Evolutionary conservation across 495 filamentous ascomycete species (phyloP).

Genomic region (Jackrogersella multiformis): DNA sequence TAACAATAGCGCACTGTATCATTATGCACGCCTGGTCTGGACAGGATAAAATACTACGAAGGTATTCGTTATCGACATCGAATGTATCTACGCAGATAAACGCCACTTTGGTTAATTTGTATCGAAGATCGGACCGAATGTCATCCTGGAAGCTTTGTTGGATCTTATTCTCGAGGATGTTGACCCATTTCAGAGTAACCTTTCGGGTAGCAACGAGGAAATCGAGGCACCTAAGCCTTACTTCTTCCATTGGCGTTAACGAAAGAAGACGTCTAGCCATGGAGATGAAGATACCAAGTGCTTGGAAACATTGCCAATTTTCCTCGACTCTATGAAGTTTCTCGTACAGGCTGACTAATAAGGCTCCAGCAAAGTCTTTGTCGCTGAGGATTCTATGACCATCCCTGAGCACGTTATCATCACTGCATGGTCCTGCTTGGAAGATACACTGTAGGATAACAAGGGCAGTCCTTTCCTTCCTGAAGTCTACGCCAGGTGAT

Average conservation of each 20-base stretch:
- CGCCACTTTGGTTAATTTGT: conserved; percentile 46
- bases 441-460: conserved; percentile 61
- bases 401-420: conserved; percentile 15
- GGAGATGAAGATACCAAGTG: conserved; percentile 49
- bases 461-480: conserved; percentile 53
- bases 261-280: conserved; percentile 52
- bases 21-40: conserved; percentile 44
- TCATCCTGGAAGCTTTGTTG: conserved; percentile 30
- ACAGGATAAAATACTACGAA: conserved; percentile 37
- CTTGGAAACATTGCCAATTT: conserved; percentile 61
- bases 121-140: conserved; percentile 37
- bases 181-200: conserved; percentile 46
- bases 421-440: conserved; percentile 55
- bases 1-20: conserved; percentile 52
- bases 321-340: conserved; percentile 48
- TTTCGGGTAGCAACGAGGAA: conserved; percentile 41
- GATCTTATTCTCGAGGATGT: conserved; percentile 39
- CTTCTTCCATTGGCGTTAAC: conserved; percentile 29
- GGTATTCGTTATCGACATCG: conserved; percentile 44
- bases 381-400: conserved; percentile 34
- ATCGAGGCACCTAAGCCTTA: conserved; percentile 21
- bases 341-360: conserved; percentile 38
- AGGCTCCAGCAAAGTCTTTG: conserved; percentile 12
- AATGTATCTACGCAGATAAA: conserved; percentile 54
- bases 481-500: conserved; percentile 57